These are phyloP conservation scores for Cronartium ribicola DNA, from an alignment of 1,284 basidiomycete genomes.

Conservation along the genomic window DNA sequence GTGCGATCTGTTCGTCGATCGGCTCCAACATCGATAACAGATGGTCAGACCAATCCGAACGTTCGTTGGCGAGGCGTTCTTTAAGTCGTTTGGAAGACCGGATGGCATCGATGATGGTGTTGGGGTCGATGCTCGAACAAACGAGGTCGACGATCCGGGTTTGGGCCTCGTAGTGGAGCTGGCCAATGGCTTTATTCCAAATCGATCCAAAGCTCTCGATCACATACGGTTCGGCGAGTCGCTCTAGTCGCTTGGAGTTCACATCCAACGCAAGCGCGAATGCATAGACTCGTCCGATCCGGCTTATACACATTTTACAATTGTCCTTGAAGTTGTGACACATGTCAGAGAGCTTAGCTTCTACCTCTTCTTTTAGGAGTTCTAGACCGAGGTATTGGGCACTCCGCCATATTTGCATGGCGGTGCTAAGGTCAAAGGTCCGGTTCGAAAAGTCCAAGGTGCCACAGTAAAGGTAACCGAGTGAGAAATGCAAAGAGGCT, in stretches of 20 bases:
- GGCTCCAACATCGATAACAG: slow-evolving; percentile 53
- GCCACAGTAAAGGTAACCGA: slow-evolving; percentile 90
- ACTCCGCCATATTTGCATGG: slow-evolving; percentile 80
- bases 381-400: slow-evolving; percentile 74
- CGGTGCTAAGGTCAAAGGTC: slow-evolving; percentile 84
- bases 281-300: slow-evolving; percentile 66
- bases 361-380: slow-evolving; percentile 70
- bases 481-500: slow-evolving; percentile 85
- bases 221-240: slow-evolving; percentile 67
- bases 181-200: slow-evolving; percentile 75
- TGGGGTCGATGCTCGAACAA: slow-evolving; percentile 62
- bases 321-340: slow-evolving; percentile 38
- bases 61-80: slow-evolving; percentile 48
- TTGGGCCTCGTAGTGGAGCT: slow-evolving; percentile 63
- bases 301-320: slow-evolving; percentile 30
- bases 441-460: slow-evolving; percentile 88
- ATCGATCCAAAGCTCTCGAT: slow-evolving; percentile 75
- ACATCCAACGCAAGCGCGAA: slow-evolving; percentile 72
- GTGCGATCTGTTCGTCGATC: slow-evolving; percentile 46
- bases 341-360: slow-evolving; percentile 58
- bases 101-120: slow-evolving; percentile 63
- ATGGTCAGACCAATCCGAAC: slow-evolving; percentile 46
- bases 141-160: slow-evolving; percentile 68
- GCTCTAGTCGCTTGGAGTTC: slow-evolving; percentile 65
- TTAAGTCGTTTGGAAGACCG: slow-evolving; percentile 42